phyloP scores from a whole-genome alignment of 2,329 filamentous ascomycete genomes.

The Cladophialophora chaetospira region DNA sequence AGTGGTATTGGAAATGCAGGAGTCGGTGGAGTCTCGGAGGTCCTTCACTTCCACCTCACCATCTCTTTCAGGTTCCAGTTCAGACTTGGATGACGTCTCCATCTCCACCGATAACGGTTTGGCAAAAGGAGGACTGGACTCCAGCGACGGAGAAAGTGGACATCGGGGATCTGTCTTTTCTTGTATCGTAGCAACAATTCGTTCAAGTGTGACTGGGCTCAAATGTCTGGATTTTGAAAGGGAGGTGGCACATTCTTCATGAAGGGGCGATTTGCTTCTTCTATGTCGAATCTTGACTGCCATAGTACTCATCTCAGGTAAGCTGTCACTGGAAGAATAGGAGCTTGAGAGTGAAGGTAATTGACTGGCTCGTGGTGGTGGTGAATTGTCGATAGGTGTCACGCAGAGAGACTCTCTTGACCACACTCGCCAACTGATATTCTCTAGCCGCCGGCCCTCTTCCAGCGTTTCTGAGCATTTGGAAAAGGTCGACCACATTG shows the following conservation, averaged over 20 bases:
- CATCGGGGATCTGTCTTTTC: conserved; percentile 73
- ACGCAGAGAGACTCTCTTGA: conserved; percentile 85
- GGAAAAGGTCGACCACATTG: conserved; percentile 97
- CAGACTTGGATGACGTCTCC: conserved; percentile 30
- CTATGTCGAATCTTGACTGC: conserved; percentile 49
- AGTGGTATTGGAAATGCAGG: conserved; percentile 60
- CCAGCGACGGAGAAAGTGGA: conserved; percentile 53
- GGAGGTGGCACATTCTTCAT: conserved; percentile 40
- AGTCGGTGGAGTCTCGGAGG: conserved; percentile 55
- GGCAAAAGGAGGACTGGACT: conserved; percentile 42
- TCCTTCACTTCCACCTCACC: conserved; percentile 43
- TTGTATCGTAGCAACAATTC: conserved; percentile 90
- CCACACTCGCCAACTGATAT: conserved; percentile 95
- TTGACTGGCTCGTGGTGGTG: conserved; percentile 46
- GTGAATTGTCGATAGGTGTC: conserved; percentile 47
- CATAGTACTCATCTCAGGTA: conserved; percentile 50
- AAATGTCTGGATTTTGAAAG: conserved; percentile 76
- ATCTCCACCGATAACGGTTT: conserved; percentile 46
- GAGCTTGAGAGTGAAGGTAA: conserved; percentile 75
- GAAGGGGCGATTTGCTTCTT: conserved; percentile 30
- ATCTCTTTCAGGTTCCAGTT: conserved; percentile 45
- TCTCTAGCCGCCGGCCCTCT: conserved; percentile 88
- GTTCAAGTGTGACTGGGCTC: conserved; percentile 87
- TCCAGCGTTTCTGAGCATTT: conserved; percentile 93
- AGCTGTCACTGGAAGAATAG: conserved; percentile 66